Percentiles rank a stretch among this genome's conserved stretches.
Conservation (phyloP, 2,329 filamentous ascomycete species). For the Nectriaceae sp. region DNA sequence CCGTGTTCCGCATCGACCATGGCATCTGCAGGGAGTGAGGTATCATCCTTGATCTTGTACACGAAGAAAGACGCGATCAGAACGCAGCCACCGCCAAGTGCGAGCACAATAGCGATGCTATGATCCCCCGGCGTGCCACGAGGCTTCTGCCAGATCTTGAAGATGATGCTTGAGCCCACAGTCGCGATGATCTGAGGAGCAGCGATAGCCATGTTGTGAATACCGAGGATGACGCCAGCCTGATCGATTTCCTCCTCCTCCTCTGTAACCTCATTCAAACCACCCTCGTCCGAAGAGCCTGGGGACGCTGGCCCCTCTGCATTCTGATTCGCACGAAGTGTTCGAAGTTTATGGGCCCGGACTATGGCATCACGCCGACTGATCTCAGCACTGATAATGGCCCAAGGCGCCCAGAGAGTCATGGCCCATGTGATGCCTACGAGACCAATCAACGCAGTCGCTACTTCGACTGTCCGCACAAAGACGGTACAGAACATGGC, state of each 20-base stretch:
- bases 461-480: constrained; percentile 69
- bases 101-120: constrained; percentile 83
- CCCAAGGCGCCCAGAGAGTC: constrained; percentile 92
- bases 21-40: constrained; percentile 39
- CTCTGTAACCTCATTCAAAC: constrained; percentile 28
- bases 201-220: constrained; percentile 94
- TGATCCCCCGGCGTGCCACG: constrained; percentile 81
- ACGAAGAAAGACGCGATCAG: constrained; percentile 76
- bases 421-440: constrained; percentile 92
- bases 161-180: constrained; percentile 79
- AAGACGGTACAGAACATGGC: constrained; percentile 85
- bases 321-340: constrained; percentile 12
- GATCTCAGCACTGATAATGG: constrained; percentile 91
- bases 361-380: constrained; percentile 71
- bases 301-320: constrained; percentile 13
- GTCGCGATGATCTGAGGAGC: constrained; percentile 91
- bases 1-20: constrained; percentile 46
- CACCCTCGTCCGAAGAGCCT: constrained; percentile 9
- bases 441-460: constrained; percentile 75
- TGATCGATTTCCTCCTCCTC: constrained; percentile 68
- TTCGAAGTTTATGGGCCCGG: constrained; percentile 39
- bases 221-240: constrained; percentile 86
- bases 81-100: constrained; percentile 79
- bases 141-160: constrained; percentile 83
- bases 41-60: constrained; percentile 64